phyloP scores from a whole-genome alignment of 768 basidiomycete species.

The Boletellus emodensis region DNA sequence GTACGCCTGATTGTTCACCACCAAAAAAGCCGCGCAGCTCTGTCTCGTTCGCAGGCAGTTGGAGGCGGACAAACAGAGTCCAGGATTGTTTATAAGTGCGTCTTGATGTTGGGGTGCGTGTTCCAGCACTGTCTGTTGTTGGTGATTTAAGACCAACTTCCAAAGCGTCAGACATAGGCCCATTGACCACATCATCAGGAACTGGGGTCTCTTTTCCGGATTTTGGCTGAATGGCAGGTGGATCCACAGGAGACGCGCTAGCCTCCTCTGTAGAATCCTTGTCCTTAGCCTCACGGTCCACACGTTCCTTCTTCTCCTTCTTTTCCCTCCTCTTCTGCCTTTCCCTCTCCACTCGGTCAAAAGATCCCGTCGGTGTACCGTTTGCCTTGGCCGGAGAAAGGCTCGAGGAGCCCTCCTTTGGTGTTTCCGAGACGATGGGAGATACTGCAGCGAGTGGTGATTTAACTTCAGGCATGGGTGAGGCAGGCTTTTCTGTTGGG shows the following conservation, averaged over 20 bases:
- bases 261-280: constrained; percentile 36
- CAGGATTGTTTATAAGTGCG: constrained; percentile 69
- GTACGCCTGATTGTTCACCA: constrained; percentile 63
- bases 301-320: constrained; percentile 57
- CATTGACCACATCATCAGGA: constrained; percentile 23
- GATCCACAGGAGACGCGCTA: constrained; percentile 24
- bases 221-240: constrained; percentile 22
- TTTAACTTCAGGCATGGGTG: constrained; percentile 30
- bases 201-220: constrained; percentile 40
- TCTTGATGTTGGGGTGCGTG: constrained; percentile 67
- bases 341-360: constrained; percentile 54
- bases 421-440: constrained; percentile 29
- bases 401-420: constrained; percentile 34
- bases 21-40: constrained; percentile 77
- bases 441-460: constrained; percentile 35
- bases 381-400: constrained; percentile 32
- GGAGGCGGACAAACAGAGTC: constrained; percentile 80
- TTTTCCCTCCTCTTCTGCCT: constrained; percentile 58
- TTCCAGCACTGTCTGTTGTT: constrained; percentile 54
- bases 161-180: constrained; percentile 24
- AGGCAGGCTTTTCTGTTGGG: constrained; percentile 35
- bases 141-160: constrained; percentile 49
- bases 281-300: constrained; percentile 39
- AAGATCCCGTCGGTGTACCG: constrained; percentile 29
- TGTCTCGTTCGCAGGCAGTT: constrained; percentile 48